Evolutionary conservation across 2,329 filamentous ascomycete species (phyloP).

Genomic region (Arthrobotrys sinensis): DNA sequence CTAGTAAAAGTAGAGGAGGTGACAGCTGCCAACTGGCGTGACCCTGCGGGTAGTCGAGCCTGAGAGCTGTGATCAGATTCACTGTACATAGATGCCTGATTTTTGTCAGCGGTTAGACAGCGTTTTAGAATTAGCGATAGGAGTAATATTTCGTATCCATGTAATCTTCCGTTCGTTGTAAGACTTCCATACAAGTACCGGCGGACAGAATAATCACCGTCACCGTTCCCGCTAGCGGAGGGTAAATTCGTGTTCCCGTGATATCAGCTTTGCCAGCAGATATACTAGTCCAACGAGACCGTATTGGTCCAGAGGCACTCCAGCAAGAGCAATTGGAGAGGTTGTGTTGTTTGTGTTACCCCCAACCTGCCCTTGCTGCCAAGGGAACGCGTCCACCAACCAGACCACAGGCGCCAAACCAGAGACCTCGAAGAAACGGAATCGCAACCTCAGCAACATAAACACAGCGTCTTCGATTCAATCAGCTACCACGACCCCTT

Average conservation of each 20-base stretch:
- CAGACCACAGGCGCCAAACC: slow-evolving; percentile 43
- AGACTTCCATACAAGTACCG: too few species aligned
- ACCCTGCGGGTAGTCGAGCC: background rate
- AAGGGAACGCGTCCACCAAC: slow-evolving; percentile 61
- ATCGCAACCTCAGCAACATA: slow-evolving; percentile 54
- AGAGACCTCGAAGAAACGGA: slow-evolving; percentile 37
- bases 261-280: background rate
- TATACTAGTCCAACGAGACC: background rate
- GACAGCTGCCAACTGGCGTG: slow-evolving; percentile 12
- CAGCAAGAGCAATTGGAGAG: slow-evolving; percentile 1
- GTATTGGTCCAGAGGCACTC: background rate
- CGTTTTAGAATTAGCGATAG: background rate
- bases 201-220: background rate
- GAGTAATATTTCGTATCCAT: background rate
- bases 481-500: slow-evolving; percentile 26
- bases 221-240: background rate
- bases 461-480: slow-evolving; percentile 28
- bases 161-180: background rate
- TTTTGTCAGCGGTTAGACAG: background rate
- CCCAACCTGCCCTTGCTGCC: slow-evolving; percentile 39
- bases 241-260: background rate
- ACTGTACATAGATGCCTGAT: slow-evolving; percentile 1
- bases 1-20: slow-evolving; percentile 30
- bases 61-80: slow-evolving; percentile 4
- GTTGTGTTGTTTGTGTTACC: slow-evolving; percentile 42